A percentile compares a stretch with the other conserved stretches of the same genome.
phyloP scores from a whole-genome alignment of 768 basidiomycete species.

The Lanmaoa pseudosensibilis region DNA sequence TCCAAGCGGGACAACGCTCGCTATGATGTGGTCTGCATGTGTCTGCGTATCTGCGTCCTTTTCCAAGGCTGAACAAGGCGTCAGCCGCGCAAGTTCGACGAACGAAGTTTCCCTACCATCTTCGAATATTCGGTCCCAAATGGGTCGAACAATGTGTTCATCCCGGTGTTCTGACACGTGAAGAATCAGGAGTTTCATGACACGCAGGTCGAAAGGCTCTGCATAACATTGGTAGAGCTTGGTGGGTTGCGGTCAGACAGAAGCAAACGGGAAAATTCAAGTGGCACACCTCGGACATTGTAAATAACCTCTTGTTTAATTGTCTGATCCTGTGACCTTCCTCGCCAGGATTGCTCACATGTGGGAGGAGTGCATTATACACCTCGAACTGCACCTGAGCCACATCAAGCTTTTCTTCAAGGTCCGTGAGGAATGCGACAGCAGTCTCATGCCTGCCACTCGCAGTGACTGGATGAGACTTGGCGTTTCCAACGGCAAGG shows the following conservation, averaged over 20 bases:
- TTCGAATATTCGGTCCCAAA: slow-evolving; percentile 88
- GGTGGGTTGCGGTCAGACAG: slow-evolving; percentile 9
- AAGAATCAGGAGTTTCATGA: slow-evolving; percentile 85
- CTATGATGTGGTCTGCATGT: slow-evolving; percentile 62
- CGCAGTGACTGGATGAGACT: slow-evolving; percentile 84
- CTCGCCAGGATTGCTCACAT: slow-evolving; percentile 58
- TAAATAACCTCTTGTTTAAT: slow-evolving; percentile 64
- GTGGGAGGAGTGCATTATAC: slow-evolving; percentile 63
- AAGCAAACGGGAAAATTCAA: not conserved
- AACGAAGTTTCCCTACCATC: slow-evolving; percentile 52
- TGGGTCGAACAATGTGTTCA: slow-evolving; percentile 72
- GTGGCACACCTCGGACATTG: slow-evolving; percentile 75
- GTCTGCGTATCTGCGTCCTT: slow-evolving; percentile 54
- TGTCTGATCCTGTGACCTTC: slow-evolving; percentile 61
- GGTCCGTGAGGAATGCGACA: slow-evolving; percentile 91
- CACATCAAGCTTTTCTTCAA: slow-evolving; percentile 96
- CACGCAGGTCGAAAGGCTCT: slow-evolving; percentile 78
- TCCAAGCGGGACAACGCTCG: slow-evolving; percentile 68
- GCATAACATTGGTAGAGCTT: slow-evolving; percentile 91
- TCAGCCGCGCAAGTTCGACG: slow-evolving; percentile 5
- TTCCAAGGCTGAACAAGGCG: slow-evolving; percentile 44
- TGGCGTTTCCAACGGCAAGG: slow-evolving; percentile 92
- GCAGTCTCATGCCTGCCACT: slow-evolving; percentile 81
- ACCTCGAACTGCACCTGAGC: slow-evolving; percentile 96
- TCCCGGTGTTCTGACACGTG: slow-evolving; percentile 94